Evolutionary conservation across 208 protist species (phyloP), one percentile per base, ranked within the genome.

Genomic region (Phytomonas sp.): DNA sequence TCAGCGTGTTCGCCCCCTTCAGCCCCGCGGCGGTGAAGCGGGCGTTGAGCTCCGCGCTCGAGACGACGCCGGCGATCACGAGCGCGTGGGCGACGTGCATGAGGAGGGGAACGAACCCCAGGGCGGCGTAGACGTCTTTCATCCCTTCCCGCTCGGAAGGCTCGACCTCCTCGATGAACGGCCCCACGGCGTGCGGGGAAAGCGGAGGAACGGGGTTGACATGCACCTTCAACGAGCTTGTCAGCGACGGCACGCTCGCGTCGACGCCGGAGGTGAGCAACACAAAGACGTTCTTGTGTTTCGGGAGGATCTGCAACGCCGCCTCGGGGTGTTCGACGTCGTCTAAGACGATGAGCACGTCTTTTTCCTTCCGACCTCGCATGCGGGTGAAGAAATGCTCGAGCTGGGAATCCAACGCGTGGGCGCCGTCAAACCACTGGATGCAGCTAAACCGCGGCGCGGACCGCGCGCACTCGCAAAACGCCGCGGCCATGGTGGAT

Each of bases 371-470:
- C 9, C 91, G 82, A 13, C 81, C 86, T 34, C 80, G 74, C 87
- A 96, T 93, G 17, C 83, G 81, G n/a, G 76, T 62, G 33, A 94
- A 82, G 67, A 94, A 90, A 17, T 89, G 72, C 69, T 79, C 28
- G 30, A 96, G 59, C 43, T 85, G 75, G 3, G 74, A 69, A 1
- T 31, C 33, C 36, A 80, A 60, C 15, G 68, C 59, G 26, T 80
- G 70, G 43, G 78, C 74, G 8, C 74, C 81, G 70, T 88, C 83
- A 67, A 93, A 89, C 88, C 91, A 96, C 70, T 89, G 88, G 68
- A 96, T 91, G 76, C 91, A 96, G 4, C 86, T 85, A 67, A 96
- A 96, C 11, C 88, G 84, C 29, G 78, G 75, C 65, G 86, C 91
- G 30, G 83, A 84, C 17, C 80, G 72, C 32, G 79, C 88, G 0